phyloP scores from a whole-genome alignment of 139 green algal species.

The Astrephomene gubernaculifera region DNA sequence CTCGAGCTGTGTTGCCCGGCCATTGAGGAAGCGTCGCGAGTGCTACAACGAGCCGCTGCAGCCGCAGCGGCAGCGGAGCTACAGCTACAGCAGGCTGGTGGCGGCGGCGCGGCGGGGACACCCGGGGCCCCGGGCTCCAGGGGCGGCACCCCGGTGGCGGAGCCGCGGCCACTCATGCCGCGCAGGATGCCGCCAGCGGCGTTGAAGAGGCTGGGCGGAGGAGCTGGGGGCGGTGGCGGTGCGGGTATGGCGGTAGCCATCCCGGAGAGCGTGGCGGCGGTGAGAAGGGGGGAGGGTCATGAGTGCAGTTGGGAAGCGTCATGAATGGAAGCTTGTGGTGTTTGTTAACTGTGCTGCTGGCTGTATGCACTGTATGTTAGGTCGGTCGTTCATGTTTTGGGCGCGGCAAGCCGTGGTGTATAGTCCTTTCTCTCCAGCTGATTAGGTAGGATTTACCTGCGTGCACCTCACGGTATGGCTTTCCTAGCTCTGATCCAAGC shows the following conservation, averaged over 20 bases:
- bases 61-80: conserved; percentile 7
- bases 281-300: not conserved
- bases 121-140: not conserved
- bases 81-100: conserved; percentile 2
- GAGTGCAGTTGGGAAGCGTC: no score
- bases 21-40: conserved; percentile 12
- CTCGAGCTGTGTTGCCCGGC: conserved; percentile 71
- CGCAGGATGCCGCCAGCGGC: conserved; percentile 24
- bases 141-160: not conserved
- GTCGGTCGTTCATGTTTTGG: no score
- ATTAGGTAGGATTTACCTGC: no score
- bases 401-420: no score
- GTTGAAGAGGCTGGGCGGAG: not conserved
- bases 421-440: no score
- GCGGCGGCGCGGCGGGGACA: not conserved
- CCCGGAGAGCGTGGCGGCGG: conserved; percentile 7
- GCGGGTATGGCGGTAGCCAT: not conserved
- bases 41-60: conserved; percentile 13
- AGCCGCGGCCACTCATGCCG: not conserved
- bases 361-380: no score
- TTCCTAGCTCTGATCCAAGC: no score
- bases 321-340: no score
- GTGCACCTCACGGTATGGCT: no score
- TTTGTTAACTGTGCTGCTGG: no score
- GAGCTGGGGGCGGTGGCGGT: not conserved